A percentile compares a stretch with the other conserved stretches of the same genome.
Evolutionary conservation across 2,329 filamentous ascomycete species (phyloP).

Genomic region (Stemphylium lycopersici): DNA sequence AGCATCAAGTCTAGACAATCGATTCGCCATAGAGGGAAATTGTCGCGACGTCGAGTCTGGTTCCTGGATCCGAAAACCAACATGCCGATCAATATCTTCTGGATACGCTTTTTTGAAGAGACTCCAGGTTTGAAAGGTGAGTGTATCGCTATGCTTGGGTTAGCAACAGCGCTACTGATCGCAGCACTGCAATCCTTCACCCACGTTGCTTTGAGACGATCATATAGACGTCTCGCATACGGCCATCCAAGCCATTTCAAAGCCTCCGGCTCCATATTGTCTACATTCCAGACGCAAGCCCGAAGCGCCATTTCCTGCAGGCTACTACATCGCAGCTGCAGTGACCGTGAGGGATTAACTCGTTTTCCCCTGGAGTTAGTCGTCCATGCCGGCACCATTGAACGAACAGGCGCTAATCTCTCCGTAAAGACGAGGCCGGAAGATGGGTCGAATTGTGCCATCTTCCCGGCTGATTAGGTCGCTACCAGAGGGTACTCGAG

Average conservation of each 20-base stretch:
- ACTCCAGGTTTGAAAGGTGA: conserved; percentile 24
- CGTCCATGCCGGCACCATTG: conserved; percentile 29
- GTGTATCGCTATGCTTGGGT: conserved; percentile 16
- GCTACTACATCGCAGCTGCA: conserved; percentile 18
- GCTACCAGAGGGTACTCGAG: background rate
- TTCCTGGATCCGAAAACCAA: conserved; percentile 15
- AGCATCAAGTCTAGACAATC: conserved; percentile 20
- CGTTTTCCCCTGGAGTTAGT: conserved; percentile 19
- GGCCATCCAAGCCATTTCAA: conserved; percentile 29
- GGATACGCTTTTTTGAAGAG: conserved; percentile 28
- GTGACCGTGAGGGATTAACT: conserved; percentile 15
- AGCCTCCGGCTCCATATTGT: conserved; percentile 20
- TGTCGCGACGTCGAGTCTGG: conserved; percentile 2
- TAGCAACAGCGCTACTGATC: background rate
- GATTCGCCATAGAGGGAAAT: conserved; percentile 19
- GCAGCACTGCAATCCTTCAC: conserved; percentile 1
- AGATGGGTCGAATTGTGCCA: conserved; percentile 11
- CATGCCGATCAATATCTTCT: conserved; percentile 19
- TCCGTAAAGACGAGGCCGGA: conserved; percentile 30
- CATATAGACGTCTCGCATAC: conserved; percentile 24
- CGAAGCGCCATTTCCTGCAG: conserved; percentile 27
- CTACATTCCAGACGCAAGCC: conserved; percentile 23
- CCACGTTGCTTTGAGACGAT: conserved; percentile 19
- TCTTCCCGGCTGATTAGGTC: background rate
- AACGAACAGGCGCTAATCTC: conserved; percentile 12